These are phyloP conservation scores for Triangularia verruculosa DNA, from an alignment of 2,329 filamentous ascomycete species.

Conservation along the genomic window DNA sequence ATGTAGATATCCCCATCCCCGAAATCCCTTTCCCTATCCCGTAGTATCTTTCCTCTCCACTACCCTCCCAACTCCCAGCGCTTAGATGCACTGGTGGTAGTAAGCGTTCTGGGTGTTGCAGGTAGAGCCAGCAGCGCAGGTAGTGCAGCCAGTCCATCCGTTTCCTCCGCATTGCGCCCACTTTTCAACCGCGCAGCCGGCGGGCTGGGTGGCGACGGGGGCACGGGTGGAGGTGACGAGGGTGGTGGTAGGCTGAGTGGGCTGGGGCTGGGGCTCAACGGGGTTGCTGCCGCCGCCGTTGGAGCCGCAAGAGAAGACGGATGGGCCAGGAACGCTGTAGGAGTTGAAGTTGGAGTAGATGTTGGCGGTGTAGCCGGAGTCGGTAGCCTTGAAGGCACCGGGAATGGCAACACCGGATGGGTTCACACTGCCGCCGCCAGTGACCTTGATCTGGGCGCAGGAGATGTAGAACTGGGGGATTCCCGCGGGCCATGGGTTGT, in stretches of 20 bases:
- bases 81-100: conserved; percentile 42
- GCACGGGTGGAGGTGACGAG: conserved; percentile 11
- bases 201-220: not conserved
- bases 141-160: conserved; percentile 36
- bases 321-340: conserved; percentile 29
- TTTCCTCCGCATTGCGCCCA: conserved; percentile 41
- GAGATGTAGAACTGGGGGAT: conserved; percentile 37
- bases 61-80: not conserved
- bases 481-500: conserved; percentile 39
- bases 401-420: conserved; percentile 37
- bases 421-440: conserved; percentile 38
- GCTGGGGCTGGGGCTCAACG: not conserved
- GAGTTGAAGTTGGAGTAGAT: conserved; percentile 29
- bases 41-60: not conserved
- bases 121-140: conserved; percentile 36
- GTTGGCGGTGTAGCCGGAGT: conserved; percentile 46
- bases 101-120: conserved; percentile 40
- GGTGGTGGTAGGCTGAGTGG: conserved; percentile 12
- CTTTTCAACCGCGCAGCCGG: conserved; percentile 28
- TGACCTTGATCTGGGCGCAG: conserved; percentile 37
- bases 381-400: conserved; percentile 42
- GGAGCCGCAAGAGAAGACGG: conserved; percentile 23
- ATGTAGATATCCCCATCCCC: not conserved
- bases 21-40: not conserved
- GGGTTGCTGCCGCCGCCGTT: conserved; percentile 11